A percentile compares a stretch with the other conserved stretches of the same genome.
Evolutionary conservation across 2,329 filamentous ascomycete species (phyloP).

Genomic region (Paraphoma sp.): DNA sequence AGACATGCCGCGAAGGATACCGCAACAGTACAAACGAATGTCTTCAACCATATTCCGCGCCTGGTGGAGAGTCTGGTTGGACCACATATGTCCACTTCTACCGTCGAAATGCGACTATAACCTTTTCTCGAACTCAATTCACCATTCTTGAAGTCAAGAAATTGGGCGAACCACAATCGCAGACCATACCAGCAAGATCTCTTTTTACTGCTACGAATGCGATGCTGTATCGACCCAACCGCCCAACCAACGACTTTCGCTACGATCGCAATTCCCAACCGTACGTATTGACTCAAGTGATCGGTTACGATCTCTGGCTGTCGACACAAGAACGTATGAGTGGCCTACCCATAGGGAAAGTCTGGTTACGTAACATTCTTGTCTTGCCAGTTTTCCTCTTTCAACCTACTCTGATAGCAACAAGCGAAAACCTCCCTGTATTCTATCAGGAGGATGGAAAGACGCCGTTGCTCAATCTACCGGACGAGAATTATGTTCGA

Average conservation of each 20-base stretch:
- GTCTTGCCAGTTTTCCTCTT: conserved; percentile 19
- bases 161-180: neutral
- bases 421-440: neutral
- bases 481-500: conserved; percentile 16
- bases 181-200: neutral
- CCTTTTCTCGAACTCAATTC: conserved; percentile 17
- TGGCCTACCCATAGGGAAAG: conserved; percentile 6
- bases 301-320: conserved; percentile 13
- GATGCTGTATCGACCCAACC: conserved; percentile 17
- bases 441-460: conserved; percentile 7
- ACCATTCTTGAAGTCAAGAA: neutral
- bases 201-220: conserved; percentile 15
- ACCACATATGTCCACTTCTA: conserved; percentile 18
- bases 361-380: conserved; percentile 19
- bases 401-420: conserved; percentile 13
- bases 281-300: conserved; percentile 16
- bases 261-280: conserved; percentile 14
- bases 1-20: conserved; percentile 4
- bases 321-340: conserved; percentile 4
- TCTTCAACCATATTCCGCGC: conserved; percentile 2
- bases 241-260: neutral
- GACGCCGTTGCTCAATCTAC: conserved; percentile 10
- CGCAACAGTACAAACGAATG: conserved; percentile 11
- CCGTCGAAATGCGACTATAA: conserved; percentile 15
- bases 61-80: conserved; percentile 8